phyloP scores from a whole-genome alignment of 2,329 filamentous ascomycete genomes.

The Penicillium frequentans region DNA sequence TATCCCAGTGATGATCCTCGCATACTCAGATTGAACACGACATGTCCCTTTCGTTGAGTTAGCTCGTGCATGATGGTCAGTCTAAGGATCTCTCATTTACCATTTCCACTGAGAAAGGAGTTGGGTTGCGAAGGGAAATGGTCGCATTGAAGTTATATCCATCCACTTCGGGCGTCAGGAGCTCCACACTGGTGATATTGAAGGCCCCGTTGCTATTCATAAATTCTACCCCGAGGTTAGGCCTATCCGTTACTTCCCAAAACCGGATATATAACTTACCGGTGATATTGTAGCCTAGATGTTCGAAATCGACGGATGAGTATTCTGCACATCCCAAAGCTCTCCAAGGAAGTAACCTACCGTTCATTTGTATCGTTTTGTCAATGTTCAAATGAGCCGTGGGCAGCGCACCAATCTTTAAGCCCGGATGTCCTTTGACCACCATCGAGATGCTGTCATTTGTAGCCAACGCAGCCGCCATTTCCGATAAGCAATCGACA shows the following conservation, averaged over 20 bases:
- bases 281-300: constrained; percentile 23
- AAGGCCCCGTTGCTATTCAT: constrained; percentile 19
- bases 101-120: constrained; percentile 22
- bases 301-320: neutral
- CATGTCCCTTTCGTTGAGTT: constrained; percentile 18
- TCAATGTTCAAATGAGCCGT: constrained; percentile 26
- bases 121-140: constrained; percentile 21
- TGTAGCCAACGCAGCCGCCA: constrained; percentile 18
- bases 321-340: neutral
- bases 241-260: neutral
- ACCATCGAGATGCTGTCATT: constrained; percentile 18
- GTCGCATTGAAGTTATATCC: constrained; percentile 31
- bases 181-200: constrained; percentile 22
- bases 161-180: constrained; percentile 15
- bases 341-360: constrained; percentile 6
- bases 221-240: constrained; percentile 19
- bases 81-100: constrained; percentile 7
- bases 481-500: constrained; percentile 23
- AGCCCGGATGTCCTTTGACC: constrained; percentile 18
- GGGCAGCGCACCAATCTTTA: constrained; percentile 21
- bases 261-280: constrained; percentile 7
- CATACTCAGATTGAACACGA: constrained; percentile 27
- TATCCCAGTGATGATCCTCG: constrained; percentile 20
- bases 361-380: constrained; percentile 22
- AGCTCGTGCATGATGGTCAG: neutral